phyloP scores from a whole-genome alignment of 106 monocot species.

The Acorus gramineus region DNA sequence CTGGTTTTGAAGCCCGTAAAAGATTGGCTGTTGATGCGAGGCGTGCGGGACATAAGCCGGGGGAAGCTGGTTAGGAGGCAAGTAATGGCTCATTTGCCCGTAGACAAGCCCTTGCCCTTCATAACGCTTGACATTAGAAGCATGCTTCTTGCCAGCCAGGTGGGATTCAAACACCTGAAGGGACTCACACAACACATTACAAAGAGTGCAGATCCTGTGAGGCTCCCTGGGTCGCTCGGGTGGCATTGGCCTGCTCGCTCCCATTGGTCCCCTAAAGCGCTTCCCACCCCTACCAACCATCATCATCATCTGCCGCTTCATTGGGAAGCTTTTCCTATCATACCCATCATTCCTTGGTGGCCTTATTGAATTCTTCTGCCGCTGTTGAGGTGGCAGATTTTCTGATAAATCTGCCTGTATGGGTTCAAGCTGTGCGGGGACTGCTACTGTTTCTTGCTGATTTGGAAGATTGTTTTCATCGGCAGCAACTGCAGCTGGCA shows the following conservation, averaged over 20 bases:
- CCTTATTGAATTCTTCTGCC: slow-evolving; percentile 4
- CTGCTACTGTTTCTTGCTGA: slow-evolving; percentile 2
- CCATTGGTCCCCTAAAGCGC: slow-evolving; percentile 15
- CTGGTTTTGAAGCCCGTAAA: slow-evolving; percentile 33
- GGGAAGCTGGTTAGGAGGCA: slow-evolving; percentile 43
- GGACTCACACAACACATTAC: slow-evolving; percentile 51
- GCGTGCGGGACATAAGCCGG: slow-evolving; percentile 4
- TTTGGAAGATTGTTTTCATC: not conserved
- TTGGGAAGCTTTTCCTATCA: slow-evolving; percentile 13
- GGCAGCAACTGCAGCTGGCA: not conserved
- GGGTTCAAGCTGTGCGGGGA: slow-evolving; percentile 9
- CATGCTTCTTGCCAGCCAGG: slow-evolving; percentile 54
- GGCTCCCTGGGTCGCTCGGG: slow-evolving; percentile 21
- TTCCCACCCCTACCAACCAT: slow-evolving; percentile 28
- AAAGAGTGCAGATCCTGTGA: slow-evolving; percentile 45
- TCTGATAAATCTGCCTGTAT: not conserved
- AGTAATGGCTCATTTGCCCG: slow-evolving; percentile 38
- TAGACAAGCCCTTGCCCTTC: slow-evolving; percentile 28
- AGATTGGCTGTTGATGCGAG: slow-evolving; percentile 22
- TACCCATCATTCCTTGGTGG: slow-evolving; percentile 8
- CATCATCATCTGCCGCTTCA: slow-evolving; percentile 9
- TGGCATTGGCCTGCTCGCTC: not conserved
- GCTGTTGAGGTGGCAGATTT: not conserved
- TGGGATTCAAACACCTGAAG: slow-evolving; percentile 45
- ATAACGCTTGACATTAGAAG: slow-evolving; percentile 32